Percentiles rank a stretch among this genome's conserved stretches.
phyloP scores from a whole-genome alignment of 495 filamentous ascomycete genomes.

The Penicillium fimorum region DNA sequence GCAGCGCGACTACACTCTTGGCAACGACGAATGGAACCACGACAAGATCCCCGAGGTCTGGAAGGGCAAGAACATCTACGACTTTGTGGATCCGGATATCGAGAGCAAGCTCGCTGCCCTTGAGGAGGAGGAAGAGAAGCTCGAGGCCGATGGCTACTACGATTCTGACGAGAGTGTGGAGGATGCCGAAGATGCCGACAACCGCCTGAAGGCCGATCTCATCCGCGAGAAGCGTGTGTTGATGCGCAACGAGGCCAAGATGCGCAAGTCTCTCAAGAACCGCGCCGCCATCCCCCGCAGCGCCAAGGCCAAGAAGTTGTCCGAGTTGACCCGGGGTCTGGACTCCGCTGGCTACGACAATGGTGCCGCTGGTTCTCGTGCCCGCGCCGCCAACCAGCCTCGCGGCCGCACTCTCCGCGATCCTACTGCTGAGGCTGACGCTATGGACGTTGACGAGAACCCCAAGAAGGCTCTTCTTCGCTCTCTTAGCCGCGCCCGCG shows the following conservation, averaged over 20 bases:
- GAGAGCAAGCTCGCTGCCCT: constrained; percentile 84
- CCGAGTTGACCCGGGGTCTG: constrained; percentile 79
- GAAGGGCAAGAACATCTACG: constrained; percentile 94
- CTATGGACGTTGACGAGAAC: constrained; percentile 91
- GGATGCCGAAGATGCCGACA: constrained; percentile 82
- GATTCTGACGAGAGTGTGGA: constrained; percentile 64
- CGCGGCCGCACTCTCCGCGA: constrained; percentile 61
- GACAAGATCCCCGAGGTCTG: constrained; percentile 92
- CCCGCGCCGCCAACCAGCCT: constrained; percentile 52
- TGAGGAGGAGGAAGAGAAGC: constrained; percentile 90
- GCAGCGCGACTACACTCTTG: constrained; percentile 80
- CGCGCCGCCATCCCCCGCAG: constrained; percentile 82
- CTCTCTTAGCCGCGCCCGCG: constrained; percentile 76
- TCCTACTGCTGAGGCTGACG: constrained; percentile 62
- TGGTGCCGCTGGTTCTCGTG: constrained; percentile 66
- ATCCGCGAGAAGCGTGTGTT: constrained; percentile 89
- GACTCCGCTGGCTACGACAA: constrained; percentile 84
- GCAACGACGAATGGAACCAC: constrained; percentile 86
- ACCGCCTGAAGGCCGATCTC: constrained; percentile 84
- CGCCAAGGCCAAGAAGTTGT: constrained; percentile 70
- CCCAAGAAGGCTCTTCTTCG: constrained; percentile 60
- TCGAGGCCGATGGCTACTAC: constrained; percentile 84
- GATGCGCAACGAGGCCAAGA: constrained; percentile 86
- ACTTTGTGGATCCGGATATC: constrained; percentile 96
- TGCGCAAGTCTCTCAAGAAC: constrained; percentile 95